Conservation (phyloP, 148 eudicot species). For the Tetragonia tetragonoides region DNA sequence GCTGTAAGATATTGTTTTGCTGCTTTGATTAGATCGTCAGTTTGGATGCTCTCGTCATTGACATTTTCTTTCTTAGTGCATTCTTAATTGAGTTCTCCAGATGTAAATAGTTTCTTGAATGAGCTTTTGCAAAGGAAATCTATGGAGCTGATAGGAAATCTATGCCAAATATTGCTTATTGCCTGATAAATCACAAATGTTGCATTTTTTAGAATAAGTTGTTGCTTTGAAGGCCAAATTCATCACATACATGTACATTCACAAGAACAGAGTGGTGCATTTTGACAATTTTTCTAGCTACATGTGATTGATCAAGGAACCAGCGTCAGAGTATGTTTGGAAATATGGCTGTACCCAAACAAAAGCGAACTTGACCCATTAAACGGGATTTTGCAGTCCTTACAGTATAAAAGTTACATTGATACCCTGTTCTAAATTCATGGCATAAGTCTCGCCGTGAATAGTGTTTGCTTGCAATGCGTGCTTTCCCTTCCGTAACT, state of each 20-base stretch:
- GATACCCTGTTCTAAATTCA: too few species aligned
- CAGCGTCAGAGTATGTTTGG: background rate
- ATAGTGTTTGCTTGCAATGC: background rate
- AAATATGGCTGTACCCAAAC: background rate
- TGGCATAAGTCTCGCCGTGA: background rate
- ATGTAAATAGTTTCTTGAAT: background rate
- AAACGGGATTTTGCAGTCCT: background rate
- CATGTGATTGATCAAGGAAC: too few species aligned
- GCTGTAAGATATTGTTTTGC: slow-evolving; percentile 54
- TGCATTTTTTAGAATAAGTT: background rate
- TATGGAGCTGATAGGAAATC: background rate
- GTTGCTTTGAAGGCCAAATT: background rate
- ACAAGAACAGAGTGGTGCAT: background rate
- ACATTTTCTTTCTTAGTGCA: background rate
- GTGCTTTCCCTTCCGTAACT: background rate
- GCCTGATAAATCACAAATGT: background rate
- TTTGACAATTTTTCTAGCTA: background rate
- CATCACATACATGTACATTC: background rate
- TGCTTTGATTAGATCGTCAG: slow-evolving; percentile 6
- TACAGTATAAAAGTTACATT: background rate
- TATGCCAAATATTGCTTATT: background rate
- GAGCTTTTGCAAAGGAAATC: background rate
- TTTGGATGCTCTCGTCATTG: slow-evolving; percentile 2
- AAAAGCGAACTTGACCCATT: background rate
- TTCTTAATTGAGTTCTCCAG: background rate